Base-by-base conservation (phyloP, 2,329 filamentous ascomycete genomes). In the Ceratocystis huliohia region DNA sequence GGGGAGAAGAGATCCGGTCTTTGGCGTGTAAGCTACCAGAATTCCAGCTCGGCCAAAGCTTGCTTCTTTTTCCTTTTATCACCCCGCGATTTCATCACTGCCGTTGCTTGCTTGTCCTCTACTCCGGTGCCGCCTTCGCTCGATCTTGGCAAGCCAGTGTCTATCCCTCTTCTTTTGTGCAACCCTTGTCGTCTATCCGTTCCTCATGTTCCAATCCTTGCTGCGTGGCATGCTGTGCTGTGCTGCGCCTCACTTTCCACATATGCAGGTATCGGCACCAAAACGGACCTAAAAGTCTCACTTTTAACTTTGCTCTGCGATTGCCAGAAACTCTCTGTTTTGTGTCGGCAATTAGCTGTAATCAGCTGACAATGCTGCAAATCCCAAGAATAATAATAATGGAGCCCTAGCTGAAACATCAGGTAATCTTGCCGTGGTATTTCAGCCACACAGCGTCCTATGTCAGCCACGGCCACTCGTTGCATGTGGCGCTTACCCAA, bases 201-300 rank as follows among this genome's bases (percentile, higher is more conserved):
- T 33, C 30, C 7, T 33, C 30, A 33, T 33, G 17, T 37, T 8
- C 2, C 25, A 17, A 30, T 59, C 30, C 17, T 33, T 4, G 4
- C 13, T 57, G 53, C 53, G n/a, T 57, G 25, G 46, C 61, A 25
- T 30, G 44, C 17, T 48, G 8, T 41, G 41, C 25, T 33, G 61
- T n/a, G 37, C 61, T 63, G 61, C 61, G 61, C 61, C 61, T 63
- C 61, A 20, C 3, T 37, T 17, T 37, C 56, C 17, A 59, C n/a
- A 59, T 37, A 30, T 15, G 30, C 56, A 37, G 8, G 8, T 41
- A 17, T 37, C 13, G 7, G 17, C 56, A 59, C 13, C 20, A 33
- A 30, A 53, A 8, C 22, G 10, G n/a, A 10, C 10, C n/a, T 15
- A 41, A 15, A 41, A 4, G 13, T 41, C 37, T 41, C 13, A 41